Conservation (phyloP, 805 yeast genomes). For the Metschnikowia matae region DNA sequence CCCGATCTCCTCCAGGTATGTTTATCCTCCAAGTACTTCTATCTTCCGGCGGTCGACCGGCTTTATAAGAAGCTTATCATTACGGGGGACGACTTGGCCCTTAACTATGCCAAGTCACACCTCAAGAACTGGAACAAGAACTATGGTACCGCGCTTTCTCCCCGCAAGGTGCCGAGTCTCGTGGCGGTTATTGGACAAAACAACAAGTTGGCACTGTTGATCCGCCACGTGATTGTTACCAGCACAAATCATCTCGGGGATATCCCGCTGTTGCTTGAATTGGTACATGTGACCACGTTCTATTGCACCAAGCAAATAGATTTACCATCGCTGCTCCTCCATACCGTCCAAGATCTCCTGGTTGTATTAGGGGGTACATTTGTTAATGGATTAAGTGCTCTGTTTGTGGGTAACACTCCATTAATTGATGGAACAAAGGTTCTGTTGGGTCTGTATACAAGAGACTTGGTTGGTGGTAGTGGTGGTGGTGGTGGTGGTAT, state of each 20-base stretch:
- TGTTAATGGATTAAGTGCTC: too few relatives aligned
- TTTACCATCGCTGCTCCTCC: background rate
- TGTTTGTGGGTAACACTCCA: too few relatives aligned
- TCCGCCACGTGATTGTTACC: slow-evolving; percentile 9
- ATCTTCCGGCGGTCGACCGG: slow-evolving; percentile 23
- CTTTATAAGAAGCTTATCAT: slow-evolving; percentile 23
- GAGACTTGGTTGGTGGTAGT: too few relatives aligned
- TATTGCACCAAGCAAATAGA: slow-evolving; percentile 5
- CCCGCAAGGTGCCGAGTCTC: slow-evolving; percentile 11
- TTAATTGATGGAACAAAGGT: too few relatives aligned
- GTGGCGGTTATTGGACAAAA: slow-evolving; percentile 11
- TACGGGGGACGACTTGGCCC: slow-evolving; percentile 11
- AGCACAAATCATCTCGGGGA: background rate
- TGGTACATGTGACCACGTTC: slow-evolving; percentile 4
- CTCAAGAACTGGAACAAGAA: slow-evolving; percentile 20
- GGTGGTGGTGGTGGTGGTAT: too few relatives aligned
- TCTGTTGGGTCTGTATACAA: too few relatives aligned
- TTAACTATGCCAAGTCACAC: slow-evolving; percentile 9
- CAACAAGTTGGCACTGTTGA: slow-evolving; percentile 11
- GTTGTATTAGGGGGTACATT: background rate
- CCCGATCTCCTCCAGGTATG: slow-evolving; percentile 22
- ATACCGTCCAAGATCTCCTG: slow-evolving; percentile 3
- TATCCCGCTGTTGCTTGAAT: slow-evolving; percentile 4
- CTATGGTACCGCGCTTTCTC: slow-evolving; percentile 14
- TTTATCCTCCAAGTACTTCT: slow-evolving; percentile 19